Evolutionary conservation across 257 asterid species (phyloP).

Genomic region (Fraxinus pennsylvanica): DNA sequence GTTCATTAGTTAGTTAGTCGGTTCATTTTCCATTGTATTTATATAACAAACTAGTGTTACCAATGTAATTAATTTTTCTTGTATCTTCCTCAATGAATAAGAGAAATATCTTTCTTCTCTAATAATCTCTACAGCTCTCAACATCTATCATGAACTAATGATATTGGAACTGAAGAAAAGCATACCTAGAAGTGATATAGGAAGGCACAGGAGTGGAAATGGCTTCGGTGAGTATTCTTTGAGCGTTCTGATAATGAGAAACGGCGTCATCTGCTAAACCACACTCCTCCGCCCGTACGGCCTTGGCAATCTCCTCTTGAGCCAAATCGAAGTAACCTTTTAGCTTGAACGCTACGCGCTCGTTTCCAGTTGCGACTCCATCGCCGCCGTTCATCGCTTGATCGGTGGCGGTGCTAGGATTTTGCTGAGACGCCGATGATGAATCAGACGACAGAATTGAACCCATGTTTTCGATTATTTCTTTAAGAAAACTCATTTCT

Average conservation of each 20-base stretch:
- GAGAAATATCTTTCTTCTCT: too few species aligned
- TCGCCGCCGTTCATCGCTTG: constrained; percentile 67
- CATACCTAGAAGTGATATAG: constrained; percentile 75
- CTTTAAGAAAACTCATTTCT: constrained; percentile 65
- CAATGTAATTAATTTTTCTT: too few species aligned
- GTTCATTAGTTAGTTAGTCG: too few species aligned
- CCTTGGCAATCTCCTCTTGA: constrained; percentile 77
- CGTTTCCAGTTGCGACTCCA: constrained; percentile 80
- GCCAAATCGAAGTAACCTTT: constrained; percentile 92
- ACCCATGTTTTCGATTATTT: constrained; percentile 53
- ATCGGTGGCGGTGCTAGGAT: constrained; percentile 38
- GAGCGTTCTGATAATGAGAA: constrained; percentile 66
- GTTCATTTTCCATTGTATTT: too few species aligned
- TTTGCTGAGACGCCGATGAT: constrained; percentile 35
- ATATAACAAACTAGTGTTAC: too few species aligned
- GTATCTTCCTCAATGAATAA: too few species aligned
- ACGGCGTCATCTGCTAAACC: constrained; percentile 78
- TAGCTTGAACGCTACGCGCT: constrained; percentile 81
- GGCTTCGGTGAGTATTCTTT: constrained; percentile 66
- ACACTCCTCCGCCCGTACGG: constrained; percentile 96
- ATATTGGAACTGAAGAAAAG: background rate
- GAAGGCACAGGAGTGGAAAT: constrained; percentile 88
- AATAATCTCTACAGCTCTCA: background rate
- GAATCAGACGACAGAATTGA: constrained; percentile 63
- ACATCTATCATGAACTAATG: background rate